Conservation (phyloP, 2,329 filamentous ascomycete species). For the Phyllosticta capitalensis region DNA sequence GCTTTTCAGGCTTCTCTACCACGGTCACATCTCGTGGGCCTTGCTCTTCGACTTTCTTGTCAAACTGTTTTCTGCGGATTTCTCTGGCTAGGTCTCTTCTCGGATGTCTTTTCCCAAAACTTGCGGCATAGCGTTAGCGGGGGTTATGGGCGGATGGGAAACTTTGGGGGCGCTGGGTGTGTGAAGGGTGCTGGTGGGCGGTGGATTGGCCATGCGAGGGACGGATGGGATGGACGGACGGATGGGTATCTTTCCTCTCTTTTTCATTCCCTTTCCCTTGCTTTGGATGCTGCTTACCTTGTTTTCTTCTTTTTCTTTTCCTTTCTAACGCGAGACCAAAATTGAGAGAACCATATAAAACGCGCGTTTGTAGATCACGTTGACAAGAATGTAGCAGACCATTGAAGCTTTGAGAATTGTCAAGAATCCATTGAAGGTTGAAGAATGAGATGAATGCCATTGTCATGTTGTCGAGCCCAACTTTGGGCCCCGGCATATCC, state of each 20-base stretch:
- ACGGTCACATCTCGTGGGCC: slow-evolving; percentile 2
- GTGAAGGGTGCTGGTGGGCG: slow-evolving; percentile 5
- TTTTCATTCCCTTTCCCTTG: slow-evolving; percentile 1
- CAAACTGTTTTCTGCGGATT: slow-evolving; percentile 9
- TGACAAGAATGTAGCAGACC: slow-evolving; percentile 10
- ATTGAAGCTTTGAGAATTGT: background rate
- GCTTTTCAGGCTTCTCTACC: slow-evolving; percentile 10
- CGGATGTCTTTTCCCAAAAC: slow-evolving; percentile 12
- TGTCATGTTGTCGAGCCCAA: background rate
- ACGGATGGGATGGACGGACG: slow-evolving; percentile 4
- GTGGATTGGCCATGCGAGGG: slow-evolving; percentile 8
- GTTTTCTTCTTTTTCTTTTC: slow-evolving; percentile 1
- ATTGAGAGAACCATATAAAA: slow-evolving; percentile 9
- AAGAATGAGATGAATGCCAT: background rate
- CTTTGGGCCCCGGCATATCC: background rate
- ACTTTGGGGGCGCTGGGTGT: slow-evolving; percentile 10
- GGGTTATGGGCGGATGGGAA: slow-evolving; percentile 8
- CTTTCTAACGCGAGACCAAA: slow-evolving; percentile 5
- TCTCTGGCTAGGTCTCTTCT: slow-evolving; percentile 11
- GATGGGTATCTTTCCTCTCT: background rate
- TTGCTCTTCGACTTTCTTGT: slow-evolving; percentile 10
- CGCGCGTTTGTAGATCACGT: slow-evolving; percentile 6
- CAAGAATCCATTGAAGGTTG: too few relatives aligned
- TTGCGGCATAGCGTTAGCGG: slow-evolving; percentile 12
- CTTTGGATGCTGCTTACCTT: slow-evolving; percentile 8